Evolutionary conservation across 352 stramenopile species (phyloP), one percentile per base, ranked within the genome.

Genomic region (Phytophthora sp.): DNA sequence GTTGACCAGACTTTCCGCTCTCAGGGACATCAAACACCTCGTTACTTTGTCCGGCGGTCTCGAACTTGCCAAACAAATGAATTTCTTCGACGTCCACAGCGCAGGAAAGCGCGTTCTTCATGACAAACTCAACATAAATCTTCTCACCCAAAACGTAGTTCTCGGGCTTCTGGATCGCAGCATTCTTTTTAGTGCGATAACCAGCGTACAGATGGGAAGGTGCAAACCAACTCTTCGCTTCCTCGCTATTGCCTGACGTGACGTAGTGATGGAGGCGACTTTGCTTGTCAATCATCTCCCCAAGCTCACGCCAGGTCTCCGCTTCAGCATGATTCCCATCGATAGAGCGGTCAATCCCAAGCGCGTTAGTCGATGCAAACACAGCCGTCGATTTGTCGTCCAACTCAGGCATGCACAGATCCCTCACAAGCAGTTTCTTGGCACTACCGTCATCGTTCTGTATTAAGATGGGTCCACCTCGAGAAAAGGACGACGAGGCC

Each of bases 61-160:
- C 81, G 44, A 93, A 91, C 29, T 76, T 85, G n/a, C 87, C 87
- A 60, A 79, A 93, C 20, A 95, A 72, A 62, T 94, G 87, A 60
- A 95, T 89, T 44, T 88, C 73, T 26, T 90, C 80, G 8, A 95
- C 80, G 45, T 92, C 84, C 21, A 95, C 87, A 5, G 86, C 87
- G 57, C 85, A 94, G 13, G 86, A 93, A 2, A 95, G 70, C 9
- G 85, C 82, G 52, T 95, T 95, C 58, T 94, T 93, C 82, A 95
- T 91, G 33, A 92, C 79, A 63, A 95, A 94, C 53, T 95, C 87
- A 7, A 95, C 87, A 49, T 93, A 95, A 23, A 95, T 90, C 51
- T 80, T 77, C 52, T 95, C 85, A 1, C 80, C 80, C 9, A 90
- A 53, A 8, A 89, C 79, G 21, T 94, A 94, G 42, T 86, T 85